Evolutionary conservation across 2,329 filamentous ascomycete genomes (phyloP).

Genomic region (Xylariaceae sp.): DNA sequence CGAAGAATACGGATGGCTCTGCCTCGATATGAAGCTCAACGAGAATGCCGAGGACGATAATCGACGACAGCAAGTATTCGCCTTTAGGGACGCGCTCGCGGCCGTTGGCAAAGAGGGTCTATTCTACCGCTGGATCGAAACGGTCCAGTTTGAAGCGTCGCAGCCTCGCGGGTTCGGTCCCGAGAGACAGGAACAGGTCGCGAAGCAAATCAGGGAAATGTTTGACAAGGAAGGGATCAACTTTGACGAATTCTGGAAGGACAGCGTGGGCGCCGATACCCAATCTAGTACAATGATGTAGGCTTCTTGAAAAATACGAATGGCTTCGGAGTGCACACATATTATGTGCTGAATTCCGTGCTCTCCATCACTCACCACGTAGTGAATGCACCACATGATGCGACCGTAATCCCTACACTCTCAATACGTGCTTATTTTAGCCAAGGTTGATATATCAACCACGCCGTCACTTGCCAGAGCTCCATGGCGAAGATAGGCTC

Average conservation of each 20-base stretch:
- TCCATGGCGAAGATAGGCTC: too few species aligned
- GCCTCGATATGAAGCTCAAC: slow-evolving; percentile 58
- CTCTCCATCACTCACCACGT: neutral
- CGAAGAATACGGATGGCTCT: slow-evolving; percentile 70
- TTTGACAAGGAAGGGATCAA: slow-evolving; percentile 78
- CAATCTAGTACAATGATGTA: slow-evolving; percentile 9
- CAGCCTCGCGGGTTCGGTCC: slow-evolving; percentile 76
- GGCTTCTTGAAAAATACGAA: neutral
- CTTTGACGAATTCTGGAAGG: slow-evolving; percentile 78
- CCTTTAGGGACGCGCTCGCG: slow-evolving; percentile 76
- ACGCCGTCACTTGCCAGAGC: neutral
- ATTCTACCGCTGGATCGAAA: slow-evolving; percentile 91
- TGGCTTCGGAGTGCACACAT: neutral
- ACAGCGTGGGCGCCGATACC: slow-evolving; percentile 53
- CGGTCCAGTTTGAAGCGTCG: slow-evolving; percentile 84
- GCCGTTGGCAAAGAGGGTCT: slow-evolving; percentile 82
- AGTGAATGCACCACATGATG: neutral
- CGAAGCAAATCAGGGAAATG: slow-evolving; percentile 72
- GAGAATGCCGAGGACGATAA: slow-evolving; percentile 60
- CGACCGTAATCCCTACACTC: neutral
- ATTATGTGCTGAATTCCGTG: neutral
- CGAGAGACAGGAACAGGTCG: slow-evolving; percentile 72
- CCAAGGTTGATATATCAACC: neutral
- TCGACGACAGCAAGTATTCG: slow-evolving; percentile 72
- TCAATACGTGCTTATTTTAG: neutral